Conservation (phyloP, 2,329 filamentous ascomycete species). For the Cordyceps farinosa region DNA sequence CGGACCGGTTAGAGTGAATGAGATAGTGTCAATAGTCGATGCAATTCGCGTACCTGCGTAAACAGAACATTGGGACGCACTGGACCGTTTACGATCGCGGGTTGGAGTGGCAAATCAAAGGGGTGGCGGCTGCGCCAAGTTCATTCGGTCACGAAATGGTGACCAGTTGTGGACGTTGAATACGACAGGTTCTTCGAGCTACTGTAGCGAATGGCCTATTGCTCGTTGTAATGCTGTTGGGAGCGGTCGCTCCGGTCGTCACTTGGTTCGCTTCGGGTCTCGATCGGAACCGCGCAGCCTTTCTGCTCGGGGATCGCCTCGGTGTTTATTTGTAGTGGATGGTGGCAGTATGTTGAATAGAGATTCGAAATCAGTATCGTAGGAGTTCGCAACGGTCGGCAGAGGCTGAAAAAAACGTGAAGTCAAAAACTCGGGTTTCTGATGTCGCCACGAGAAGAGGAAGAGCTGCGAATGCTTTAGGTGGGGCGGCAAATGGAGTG, state of each 20-base stretch:
- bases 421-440: background rate
- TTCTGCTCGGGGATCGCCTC: background rate
- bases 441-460: background rate
- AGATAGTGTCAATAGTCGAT: background rate
- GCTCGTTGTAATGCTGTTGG: background rate
- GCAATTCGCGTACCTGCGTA: constrained; percentile 48
- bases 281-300: background rate
- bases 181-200: background rate
- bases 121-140: background rate
- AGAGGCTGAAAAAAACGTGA: background rate
- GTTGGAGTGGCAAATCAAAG: background rate
- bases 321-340: background rate
- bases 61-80: constrained; percentile 53
- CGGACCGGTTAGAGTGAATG: constrained; percentile 2
- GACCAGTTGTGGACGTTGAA: background rate
- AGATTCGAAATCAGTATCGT: background rate
- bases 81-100: background rate
- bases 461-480: background rate
- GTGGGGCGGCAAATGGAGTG: background rate
- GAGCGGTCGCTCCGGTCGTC: background rate
- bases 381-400: background rate
- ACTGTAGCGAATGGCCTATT: background rate
- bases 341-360: background rate
- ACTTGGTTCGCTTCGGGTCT: background rate
- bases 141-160: too few species aligned